Evolutionary conservation across 805 yeast genomes (phyloP).

Genomic region (Zygotorulaspora chibaensis): DNA sequence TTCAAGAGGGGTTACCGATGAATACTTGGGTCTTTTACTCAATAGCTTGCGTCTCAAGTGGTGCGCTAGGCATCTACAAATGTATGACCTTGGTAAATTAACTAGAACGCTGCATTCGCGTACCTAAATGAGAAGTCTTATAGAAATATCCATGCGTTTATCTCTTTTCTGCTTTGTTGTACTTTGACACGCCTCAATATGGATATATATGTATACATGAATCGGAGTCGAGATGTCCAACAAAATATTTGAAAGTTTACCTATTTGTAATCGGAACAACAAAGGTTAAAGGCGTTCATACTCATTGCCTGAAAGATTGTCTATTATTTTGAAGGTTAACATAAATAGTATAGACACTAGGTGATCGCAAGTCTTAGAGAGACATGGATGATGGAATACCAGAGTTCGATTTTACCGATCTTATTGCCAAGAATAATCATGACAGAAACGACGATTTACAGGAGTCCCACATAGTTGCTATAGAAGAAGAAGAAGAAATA

Average conservation of each 20-base stretch:
- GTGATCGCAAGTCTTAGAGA: too few species aligned
- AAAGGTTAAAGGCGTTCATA: background rate
- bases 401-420: slow-evolving; percentile 22
- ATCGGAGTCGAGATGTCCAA: background rate
- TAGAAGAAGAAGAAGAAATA: slow-evolving; percentile 5
- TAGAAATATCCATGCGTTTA: background rate
- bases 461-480: slow-evolving; percentile 8
- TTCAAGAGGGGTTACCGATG: too few species aligned
- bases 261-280: background rate
- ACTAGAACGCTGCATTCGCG: too few species aligned
- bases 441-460: slow-evolving; percentile 5
- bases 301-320: too few species aligned
- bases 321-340: too few species aligned
- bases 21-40: too few species aligned
- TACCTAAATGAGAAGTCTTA: too few species aligned
- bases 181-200: background rate
- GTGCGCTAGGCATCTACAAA: too few species aligned
- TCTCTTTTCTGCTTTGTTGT: background rate
- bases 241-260: background rate
- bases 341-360: too few species aligned
- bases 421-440: slow-evolving; percentile 7
- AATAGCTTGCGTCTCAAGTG: too few species aligned
- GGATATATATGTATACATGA: background rate
- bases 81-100: too few species aligned
- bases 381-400: slow-evolving; percentile 22